phyloP scores from a whole-genome alignment of 768 basidiomycete genomes.

The Lactarius akahatsu region DNA sequence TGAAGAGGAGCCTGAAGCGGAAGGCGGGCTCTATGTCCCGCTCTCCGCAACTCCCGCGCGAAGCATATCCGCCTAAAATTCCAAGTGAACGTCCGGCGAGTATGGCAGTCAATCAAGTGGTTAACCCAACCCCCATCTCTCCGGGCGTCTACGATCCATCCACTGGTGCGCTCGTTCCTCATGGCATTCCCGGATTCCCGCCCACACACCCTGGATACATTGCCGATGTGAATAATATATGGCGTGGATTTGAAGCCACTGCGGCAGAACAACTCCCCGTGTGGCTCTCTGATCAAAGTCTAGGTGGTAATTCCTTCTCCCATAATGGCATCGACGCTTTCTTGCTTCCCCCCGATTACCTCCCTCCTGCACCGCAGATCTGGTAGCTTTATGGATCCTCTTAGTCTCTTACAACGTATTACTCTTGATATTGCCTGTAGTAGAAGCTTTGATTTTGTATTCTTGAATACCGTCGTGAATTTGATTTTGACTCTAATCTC shows the following conservation, averaged over 20 bases:
- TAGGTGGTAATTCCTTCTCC: constrained; percentile 72
- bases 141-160: constrained; percentile 23
- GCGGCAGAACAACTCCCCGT: constrained; percentile 76
- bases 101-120: constrained; percentile 30
- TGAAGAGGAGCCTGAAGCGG: constrained; percentile 72
- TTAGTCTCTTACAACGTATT: constrained; percentile 1
- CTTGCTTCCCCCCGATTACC: constrained; percentile 70
- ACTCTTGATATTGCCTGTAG: constrained; percentile 15
- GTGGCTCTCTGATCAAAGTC: constrained; percentile 82
- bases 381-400: constrained; percentile 47
- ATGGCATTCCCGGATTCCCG: constrained; percentile 30
- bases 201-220: constrained; percentile 15
- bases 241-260: constrained; percentile 71
- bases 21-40: constrained; percentile 53
- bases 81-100: constrained; percentile 30
- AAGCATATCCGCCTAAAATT: constrained; percentile 40
- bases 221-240: constrained; percentile 62
- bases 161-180: constrained; percentile 14
- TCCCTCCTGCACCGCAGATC: constrained; percentile 70
- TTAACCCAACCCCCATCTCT: constrained; percentile 29
- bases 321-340: constrained; percentile 87
- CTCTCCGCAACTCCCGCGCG: constrained; percentile 60
- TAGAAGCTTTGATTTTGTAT: constrained; percentile 12
- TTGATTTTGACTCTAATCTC: background rate
- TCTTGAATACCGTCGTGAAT: constrained; percentile 16